Evolutionary conservation across 192 early-diverging fungal genomes (phyloP), one percentile per base, ranked within the genome.

Genomic region (Backusella psychrophila): DNA sequence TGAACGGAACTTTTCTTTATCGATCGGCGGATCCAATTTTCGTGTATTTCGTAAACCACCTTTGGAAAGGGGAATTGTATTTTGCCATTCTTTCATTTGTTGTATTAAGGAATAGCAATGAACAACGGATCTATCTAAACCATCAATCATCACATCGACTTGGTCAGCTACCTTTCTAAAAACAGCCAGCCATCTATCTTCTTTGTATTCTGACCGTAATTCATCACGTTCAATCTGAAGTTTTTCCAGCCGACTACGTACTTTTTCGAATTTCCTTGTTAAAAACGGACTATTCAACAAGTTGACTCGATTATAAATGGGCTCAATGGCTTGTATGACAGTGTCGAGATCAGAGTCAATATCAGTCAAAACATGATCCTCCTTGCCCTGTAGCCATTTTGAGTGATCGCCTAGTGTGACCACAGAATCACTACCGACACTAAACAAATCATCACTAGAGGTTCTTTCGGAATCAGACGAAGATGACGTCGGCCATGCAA

Each of bases 101-200:
- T 75, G 76, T 33, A 81, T 66, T 26, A 75, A 36, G 5, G 44
- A 49, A 21, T 86, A 80, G 65, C 89, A 88, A 56, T 90, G 89
- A 21, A 71, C 46, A 21, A 87, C 83, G 1, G 85, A 83, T 42
- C 82, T 77, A 49, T 90, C 89, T 41, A 90, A 79, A 6, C 82
- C 83, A 44, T 90, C 87, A 75, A 90, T 88, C 89, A 90, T 90
- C 9, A 78, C 80, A 79, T 82, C 83, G 21, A 87, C 87, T 71
- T 90, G 83, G 66, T 85, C 79, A 1, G 87, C 79, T 14, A 87
- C 85, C 49, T 87, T 84, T 29, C 85, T 83, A 77, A 90, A 90
- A n/a, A 87, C 83, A 7, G 79, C 78, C n/a, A 87, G 74, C 89
- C 89, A 90, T 63, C 78, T 78, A 68, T 90, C 89, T 63, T 90